phyloP scores from a whole-genome alignment of 192 early-diverging fungal genomes.

The Glomus cerebriforme region DNA sequence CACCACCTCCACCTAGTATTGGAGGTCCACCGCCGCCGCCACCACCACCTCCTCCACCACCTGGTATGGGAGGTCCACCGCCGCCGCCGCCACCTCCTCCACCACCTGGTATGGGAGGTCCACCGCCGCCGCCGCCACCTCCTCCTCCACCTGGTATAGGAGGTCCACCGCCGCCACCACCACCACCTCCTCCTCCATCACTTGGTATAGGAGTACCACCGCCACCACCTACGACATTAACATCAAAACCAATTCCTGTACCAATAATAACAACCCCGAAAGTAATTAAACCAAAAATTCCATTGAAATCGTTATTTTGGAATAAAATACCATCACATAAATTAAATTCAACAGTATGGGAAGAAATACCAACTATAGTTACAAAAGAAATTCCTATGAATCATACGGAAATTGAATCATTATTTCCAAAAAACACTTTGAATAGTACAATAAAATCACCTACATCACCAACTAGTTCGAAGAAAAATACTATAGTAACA shows the following conservation, averaged over 20 bases:
- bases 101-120: neutral
- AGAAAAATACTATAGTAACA: conserved; percentile 45
- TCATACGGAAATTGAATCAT: conserved; percentile 47
- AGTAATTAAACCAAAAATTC: conserved; percentile 29
- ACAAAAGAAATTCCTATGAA: conserved; percentile 37
- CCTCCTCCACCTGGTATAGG: neutral
- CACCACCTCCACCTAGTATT: conserved; percentile 29
- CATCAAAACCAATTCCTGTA: conserved; percentile 31
- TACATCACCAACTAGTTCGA: conserved; percentile 18
- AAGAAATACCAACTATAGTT: conserved; percentile 43
- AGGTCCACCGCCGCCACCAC: conserved; percentile 26
- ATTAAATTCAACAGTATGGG: conserved; percentile 55
- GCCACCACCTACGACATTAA: conserved; percentile 29
- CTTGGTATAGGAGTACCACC: neutral
- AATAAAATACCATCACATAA: conserved; percentile 51
- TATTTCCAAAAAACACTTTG: conserved; percentile 49
- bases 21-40: neutral
- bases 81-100: neutral
- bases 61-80: neutral
- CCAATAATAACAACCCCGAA: conserved; percentile 32
- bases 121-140: neutral
- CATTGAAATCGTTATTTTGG: conserved; percentile 57
- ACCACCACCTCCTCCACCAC: conserved; percentile 28
- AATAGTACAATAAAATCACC: neutral
- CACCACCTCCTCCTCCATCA: conserved; percentile 37